Conservation (phyloP, 192 early-diverging fungal genomes). For the Backusella liffmaniae region DNA sequence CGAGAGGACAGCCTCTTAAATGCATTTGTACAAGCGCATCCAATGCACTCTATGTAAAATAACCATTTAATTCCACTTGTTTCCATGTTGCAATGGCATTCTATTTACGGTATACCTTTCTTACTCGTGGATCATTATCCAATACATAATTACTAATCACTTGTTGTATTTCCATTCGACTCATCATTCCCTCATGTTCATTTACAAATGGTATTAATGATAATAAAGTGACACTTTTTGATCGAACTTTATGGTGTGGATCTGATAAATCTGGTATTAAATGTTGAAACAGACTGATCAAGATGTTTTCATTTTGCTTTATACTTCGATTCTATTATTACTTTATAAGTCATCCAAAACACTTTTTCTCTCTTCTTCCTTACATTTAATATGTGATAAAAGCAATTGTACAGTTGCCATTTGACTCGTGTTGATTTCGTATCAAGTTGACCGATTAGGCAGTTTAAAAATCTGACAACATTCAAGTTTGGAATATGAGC, state of each 20-base stretch:
- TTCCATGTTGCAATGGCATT: too few relatives aligned
- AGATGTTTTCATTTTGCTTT: slow-evolving; percentile 12
- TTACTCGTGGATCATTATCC: slow-evolving; percentile 50
- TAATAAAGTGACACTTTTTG: slow-evolving; percentile 43
- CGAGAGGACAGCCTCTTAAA: slow-evolving; percentile 44
- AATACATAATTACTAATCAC: slow-evolving; percentile 49
- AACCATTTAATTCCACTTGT: not conserved
- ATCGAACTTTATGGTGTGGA: slow-evolving; percentile 48
- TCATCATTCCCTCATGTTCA: slow-evolving; percentile 18
- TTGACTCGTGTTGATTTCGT: slow-evolving; percentile 27
- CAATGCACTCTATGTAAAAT: slow-evolving; percentile 40
- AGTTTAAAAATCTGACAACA: not conserved
- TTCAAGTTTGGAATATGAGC: not conserved
- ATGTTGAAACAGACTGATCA: slow-evolving; percentile 33
- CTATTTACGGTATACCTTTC: slow-evolving; percentile 39
- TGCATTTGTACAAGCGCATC: slow-evolving; percentile 49
- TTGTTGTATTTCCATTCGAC: slow-evolving; percentile 42
- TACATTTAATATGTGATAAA: slow-evolving; percentile 12
- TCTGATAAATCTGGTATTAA: slow-evolving; percentile 43
- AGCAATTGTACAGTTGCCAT: slow-evolving; percentile 24
- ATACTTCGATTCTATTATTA: slow-evolving; percentile 4
- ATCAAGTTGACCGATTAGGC: slow-evolving; percentile 7
- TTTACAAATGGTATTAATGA: slow-evolving; percentile 35
- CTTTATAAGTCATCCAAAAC: too few relatives aligned
- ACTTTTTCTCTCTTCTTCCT: not conserved